Conservation (phyloP, 208 protist species). For the Crithidia fasciculata region DNA sequence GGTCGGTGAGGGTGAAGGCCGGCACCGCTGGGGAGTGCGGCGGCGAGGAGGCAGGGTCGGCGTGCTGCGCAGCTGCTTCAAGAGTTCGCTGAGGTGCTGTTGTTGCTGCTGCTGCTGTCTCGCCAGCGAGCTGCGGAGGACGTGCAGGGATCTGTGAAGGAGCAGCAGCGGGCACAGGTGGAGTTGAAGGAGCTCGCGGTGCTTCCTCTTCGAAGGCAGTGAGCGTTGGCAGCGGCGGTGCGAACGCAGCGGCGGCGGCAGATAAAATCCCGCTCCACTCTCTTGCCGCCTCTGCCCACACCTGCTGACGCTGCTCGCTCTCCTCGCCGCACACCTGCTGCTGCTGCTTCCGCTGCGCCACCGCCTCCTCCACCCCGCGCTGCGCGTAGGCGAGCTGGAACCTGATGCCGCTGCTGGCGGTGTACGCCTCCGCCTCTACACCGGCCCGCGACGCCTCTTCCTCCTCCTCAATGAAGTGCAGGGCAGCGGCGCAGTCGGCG, state of each 20-base stretch:
- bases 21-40: not conserved
- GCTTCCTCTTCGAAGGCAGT: constrained; percentile 6
- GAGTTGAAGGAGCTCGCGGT: not conserved
- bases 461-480: constrained; percentile 41
- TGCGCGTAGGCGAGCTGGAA: constrained; percentile 40
- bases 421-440: constrained; percentile 59
- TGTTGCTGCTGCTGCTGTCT: not conserved
- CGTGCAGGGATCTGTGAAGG: not conserved
- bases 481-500: constrained; percentile 13
- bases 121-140: not conserved
- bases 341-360: constrained; percentile 21
- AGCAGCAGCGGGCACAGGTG: not conserved
- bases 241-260: constrained; percentile 8
- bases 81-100: too few species aligned
- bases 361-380: constrained; percentile 17
- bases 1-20: constrained; percentile 21
- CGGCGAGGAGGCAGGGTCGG: not conserved
- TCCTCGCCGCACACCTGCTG: constrained; percentile 35
- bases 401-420: constrained; percentile 39
- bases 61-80: not conserved
- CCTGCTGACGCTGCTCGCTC: constrained; percentile 11
- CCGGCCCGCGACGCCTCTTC: constrained; percentile 51
- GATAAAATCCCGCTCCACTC: not conserved
- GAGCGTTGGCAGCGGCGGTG: constrained; percentile 11
- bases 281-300: constrained; percentile 2